These are phyloP conservation scores for Phytophthora pisi DNA, from an alignment of 352 stramenopile genomes.

Conservation along the genomic window DNA sequence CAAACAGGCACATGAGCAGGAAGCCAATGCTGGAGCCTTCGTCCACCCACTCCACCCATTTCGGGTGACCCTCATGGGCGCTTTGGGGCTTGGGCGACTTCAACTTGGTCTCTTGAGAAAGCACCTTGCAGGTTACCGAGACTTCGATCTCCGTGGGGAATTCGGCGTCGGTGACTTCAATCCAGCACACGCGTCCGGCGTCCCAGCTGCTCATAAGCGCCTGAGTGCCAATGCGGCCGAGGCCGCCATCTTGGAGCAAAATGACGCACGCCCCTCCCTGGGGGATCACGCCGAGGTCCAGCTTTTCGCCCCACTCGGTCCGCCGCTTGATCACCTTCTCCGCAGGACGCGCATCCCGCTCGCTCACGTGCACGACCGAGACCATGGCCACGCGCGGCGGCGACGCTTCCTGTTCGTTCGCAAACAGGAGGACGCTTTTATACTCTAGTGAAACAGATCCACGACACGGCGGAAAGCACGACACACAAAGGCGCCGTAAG, in stretches of 20 bases:
- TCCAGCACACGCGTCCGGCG: slow-evolving; percentile 74
- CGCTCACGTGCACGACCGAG: slow-evolving; percentile 68
- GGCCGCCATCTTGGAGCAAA: slow-evolving; percentile 70
- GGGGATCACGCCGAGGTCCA: slow-evolving; percentile 79
- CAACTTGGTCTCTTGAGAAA: slow-evolving; percentile 45
- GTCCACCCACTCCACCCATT: slow-evolving; percentile 78
- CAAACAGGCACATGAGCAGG: slow-evolving; percentile 83
- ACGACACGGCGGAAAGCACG: slow-evolving; percentile 28
- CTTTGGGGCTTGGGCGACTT: slow-evolving; percentile 34
- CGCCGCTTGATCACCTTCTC: slow-evolving; percentile 78
- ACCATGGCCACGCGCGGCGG: slow-evolving; percentile 76
- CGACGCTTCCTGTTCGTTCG: slow-evolving; percentile 69
- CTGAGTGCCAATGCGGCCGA: slow-evolving; percentile 81
- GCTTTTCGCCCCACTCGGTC: slow-evolving; percentile 66
- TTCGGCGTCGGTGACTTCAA: slow-evolving; percentile 71
- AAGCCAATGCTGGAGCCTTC: slow-evolving; percentile 84
- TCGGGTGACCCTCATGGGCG: slow-evolving; percentile 46
- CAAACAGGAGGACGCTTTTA: slow-evolving; percentile 75
- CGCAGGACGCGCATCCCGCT: slow-evolving; percentile 60
- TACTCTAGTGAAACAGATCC: slow-evolving; percentile 53
- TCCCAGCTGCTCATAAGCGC: slow-evolving; percentile 88
- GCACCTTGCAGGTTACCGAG: slow-evolving; percentile 77
- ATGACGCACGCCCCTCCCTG: slow-evolving; percentile 83
- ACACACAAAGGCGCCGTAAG: slow-evolving; percentile 34
- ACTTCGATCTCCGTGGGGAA: slow-evolving; percentile 81